A percentile compares a stretch with the other conserved stretches of the same genome.
Conservation (phyloP, 257 asterid species). For the Ligustrum vulgare region DNA sequence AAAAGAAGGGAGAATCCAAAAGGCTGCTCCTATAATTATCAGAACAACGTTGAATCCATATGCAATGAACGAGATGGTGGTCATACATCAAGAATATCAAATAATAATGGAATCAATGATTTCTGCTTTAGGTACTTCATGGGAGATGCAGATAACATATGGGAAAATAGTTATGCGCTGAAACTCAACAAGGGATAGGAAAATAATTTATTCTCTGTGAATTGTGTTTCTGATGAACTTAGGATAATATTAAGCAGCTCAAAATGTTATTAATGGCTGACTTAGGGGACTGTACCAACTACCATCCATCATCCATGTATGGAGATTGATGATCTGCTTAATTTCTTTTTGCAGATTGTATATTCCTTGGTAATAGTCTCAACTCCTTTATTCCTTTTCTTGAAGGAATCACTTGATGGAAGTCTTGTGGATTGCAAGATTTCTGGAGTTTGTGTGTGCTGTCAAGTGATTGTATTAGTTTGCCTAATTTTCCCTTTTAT, state of each 20-base stretch:
- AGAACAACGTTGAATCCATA: slow-evolving; percentile 26
- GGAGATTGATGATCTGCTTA: background rate
- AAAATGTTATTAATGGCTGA: background rate
- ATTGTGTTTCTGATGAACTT: background rate
- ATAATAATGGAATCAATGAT: slow-evolving; percentile 43
- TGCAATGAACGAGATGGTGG: slow-evolving; percentile 35
- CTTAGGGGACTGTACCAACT: background rate
- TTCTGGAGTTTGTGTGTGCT: background rate
- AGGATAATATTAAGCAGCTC: background rate
- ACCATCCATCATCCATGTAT: no score
- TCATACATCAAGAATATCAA: slow-evolving; percentile 25
- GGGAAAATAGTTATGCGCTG: slow-evolving; percentile 62
- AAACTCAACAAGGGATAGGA: slow-evolving; percentile 31
- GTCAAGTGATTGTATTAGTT: background rate
- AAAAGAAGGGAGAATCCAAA: slow-evolving; percentile 56
- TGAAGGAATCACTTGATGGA: background rate
- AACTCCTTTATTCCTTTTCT: background rate
- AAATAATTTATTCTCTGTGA: background rate
- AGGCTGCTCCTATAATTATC: slow-evolving; percentile 29
- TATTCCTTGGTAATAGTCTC: background rate
- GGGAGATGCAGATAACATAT: slow-evolving; percentile 56
- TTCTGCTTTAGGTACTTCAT: slow-evolving; percentile 67
- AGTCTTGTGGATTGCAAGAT: background rate
- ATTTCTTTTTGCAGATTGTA: slow-evolving; percentile 2
- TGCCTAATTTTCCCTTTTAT: no score